Percentiles rank a stretch among this genome's conserved stretches.
These are phyloP conservation scores for Ophiostoma fasciatum DNA, from an alignment of 2,329 filamentous ascomycete genomes.

Conservation along the genomic window DNA sequence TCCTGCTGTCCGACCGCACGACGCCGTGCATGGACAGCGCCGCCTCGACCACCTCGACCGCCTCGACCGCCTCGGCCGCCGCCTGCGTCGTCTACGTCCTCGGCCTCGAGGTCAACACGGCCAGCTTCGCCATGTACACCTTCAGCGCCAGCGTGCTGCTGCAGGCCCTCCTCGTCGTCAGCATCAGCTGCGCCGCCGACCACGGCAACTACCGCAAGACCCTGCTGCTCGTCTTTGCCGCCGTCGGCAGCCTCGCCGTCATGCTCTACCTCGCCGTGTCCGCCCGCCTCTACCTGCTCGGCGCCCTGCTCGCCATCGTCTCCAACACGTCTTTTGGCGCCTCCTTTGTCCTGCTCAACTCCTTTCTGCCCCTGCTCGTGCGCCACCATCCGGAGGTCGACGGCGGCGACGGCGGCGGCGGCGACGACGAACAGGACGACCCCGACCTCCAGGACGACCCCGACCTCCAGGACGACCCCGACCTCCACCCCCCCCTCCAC, in stretches of 20 bases:
- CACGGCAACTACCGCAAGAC: constrained; percentile 87
- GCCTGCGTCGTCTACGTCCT: constrained; percentile 77
- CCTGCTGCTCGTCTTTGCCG: constrained; percentile 72
- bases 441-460: constrained; percentile 3
- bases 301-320: constrained; percentile 70
- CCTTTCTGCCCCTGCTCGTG: constrained; percentile 82
- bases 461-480: constrained; percentile 12
- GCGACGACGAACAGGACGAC: constrained; percentile 1
- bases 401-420: constrained; percentile 16
- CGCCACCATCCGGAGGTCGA: constrained; percentile 57
- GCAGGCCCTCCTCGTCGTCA: constrained; percentile 83
- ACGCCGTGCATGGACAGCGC: constrained; percentile 58
- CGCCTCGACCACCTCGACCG: constrained; percentile 1
- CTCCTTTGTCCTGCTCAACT: constrained; percentile 90
- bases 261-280: constrained; percentile 78
- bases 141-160: constrained; percentile 85
- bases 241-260: constrained; percentile 63
- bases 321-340: constrained; percentile 91
- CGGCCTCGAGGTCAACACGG: constrained; percentile 81
- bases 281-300: constrained; percentile 63
- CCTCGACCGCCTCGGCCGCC: constrained; percentile 27
- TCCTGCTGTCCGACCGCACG: constrained; percentile 61
- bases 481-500: constrained; percentile 16
- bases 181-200: constrained; percentile 90
- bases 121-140: constrained; percentile 93